These are phyloP conservation scores for Dictyostelium discoideum DNA, from an alignment of 78 protist genomes.

Conservation along the genomic window DNA sequence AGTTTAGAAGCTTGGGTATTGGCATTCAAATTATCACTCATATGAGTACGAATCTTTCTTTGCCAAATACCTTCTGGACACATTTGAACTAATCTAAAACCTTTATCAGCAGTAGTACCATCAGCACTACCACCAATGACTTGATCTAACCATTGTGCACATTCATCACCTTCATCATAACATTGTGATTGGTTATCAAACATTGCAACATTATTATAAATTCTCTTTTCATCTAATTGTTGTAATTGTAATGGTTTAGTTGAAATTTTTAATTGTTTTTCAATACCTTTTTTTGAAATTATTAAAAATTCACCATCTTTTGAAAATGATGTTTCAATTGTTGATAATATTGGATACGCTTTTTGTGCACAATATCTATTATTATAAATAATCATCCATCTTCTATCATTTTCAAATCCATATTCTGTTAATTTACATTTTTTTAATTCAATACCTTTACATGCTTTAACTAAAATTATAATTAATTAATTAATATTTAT, in stretches of 20 bases:
- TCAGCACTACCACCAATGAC: neutral
- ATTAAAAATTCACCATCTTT: neutral
- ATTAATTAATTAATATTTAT: no score
- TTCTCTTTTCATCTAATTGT: neutral
- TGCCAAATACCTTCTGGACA: neutral
- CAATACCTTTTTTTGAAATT: neutral
- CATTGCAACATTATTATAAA: neutral
- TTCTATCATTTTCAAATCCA: conserved; percentile 69
- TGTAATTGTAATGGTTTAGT: neutral
- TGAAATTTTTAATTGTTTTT: neutral
- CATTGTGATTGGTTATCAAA: neutral
- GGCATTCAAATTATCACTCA: neutral
- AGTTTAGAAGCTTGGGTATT: no score
- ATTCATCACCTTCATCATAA: conserved; percentile 42
- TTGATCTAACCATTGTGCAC: conserved; percentile 1
- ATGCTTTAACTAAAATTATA: conserved; percentile 21
- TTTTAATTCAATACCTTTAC: conserved; percentile 61
- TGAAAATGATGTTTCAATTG: neutral
- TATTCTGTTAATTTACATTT: conserved; percentile 1
- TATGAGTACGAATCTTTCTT: neutral
- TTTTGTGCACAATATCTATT: conserved; percentile 39
- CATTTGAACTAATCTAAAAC: conserved; percentile 19
- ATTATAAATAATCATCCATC: conserved; percentile 51
- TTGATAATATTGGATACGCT: conserved; percentile 1
- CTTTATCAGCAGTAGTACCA: neutral